A percentile compares a stretch with the other conserved stretches of the same genome.
phyloP scores from a whole-genome alignment of 768 basidiomycete species.

The Strobilomyces echinocephalus region DNA sequence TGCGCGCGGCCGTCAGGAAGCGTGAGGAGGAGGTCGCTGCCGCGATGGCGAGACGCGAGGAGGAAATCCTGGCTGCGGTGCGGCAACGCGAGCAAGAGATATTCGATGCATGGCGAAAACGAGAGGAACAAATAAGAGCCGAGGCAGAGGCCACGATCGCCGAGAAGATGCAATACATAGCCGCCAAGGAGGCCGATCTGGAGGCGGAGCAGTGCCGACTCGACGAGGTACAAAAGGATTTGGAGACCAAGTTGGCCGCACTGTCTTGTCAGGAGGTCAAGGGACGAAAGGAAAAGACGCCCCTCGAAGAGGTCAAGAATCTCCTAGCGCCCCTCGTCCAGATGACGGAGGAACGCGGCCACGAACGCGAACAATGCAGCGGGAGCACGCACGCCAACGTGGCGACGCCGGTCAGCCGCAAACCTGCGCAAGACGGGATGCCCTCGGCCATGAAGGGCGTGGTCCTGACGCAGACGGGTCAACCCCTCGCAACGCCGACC shows the following conservation, averaged over 20 bases:
- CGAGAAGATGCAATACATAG: conserved; percentile 44
- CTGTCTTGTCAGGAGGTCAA: conserved; percentile 36
- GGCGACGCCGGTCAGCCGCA: conserved; percentile 51
- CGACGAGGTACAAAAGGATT: conserved; percentile 40
- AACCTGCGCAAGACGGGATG: conserved; percentile 23
- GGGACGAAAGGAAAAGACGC: conserved; percentile 50
- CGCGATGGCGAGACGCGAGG: conserved; percentile 62
- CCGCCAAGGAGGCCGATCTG: conserved; percentile 50
- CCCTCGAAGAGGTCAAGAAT: conserved; percentile 75
- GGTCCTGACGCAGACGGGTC: conserved; percentile 73
- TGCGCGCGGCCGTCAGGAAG: conserved; percentile 56
- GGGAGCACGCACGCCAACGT: conserved; percentile 20
- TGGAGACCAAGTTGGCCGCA: conserved; percentile 46
- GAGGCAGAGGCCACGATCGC: conserved; percentile 43
- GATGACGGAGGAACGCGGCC: conserved; percentile 30
- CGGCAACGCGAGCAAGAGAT: conserved; percentile 60
- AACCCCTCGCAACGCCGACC: conserved; percentile 65
- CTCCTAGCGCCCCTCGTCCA: conserved; percentile 49
- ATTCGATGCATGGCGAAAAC: conserved; percentile 50
- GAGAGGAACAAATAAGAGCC: conserved; percentile 47
- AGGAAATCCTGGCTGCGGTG: conserved; percentile 68
- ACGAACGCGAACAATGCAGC: conserved; percentile 16
- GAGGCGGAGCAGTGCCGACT: conserved; percentile 47
- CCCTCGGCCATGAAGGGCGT: conserved; percentile 71
- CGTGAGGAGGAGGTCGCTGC: conserved; percentile 67